Conservation (phyloP, 1,284 basidiomycete species). For the Cutaneotrichosporon sp. region DNA sequence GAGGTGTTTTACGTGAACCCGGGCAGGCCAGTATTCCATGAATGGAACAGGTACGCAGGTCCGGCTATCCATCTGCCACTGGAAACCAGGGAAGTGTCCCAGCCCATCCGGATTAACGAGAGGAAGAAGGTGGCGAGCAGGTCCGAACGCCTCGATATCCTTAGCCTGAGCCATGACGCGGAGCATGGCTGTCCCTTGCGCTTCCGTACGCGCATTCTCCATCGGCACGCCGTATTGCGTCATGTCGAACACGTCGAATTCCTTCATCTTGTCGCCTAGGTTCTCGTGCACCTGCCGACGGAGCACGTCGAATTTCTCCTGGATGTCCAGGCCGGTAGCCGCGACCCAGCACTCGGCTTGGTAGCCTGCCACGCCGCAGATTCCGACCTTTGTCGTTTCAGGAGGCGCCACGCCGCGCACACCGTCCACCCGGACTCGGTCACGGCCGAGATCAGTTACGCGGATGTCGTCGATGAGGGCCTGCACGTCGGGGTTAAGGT, state of each 20-base stretch:
- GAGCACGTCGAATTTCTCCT: conserved; percentile 30
- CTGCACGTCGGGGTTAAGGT: conserved; percentile 37
- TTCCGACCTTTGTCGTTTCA: conserved; percentile 34
- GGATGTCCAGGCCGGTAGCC: conserved; percentile 29
- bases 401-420: conserved; percentile 32
- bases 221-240: conserved; percentile 30
- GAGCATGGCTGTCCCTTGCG: conserved; percentile 29
- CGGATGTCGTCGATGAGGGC: conserved; percentile 30
- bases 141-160: conserved; percentile 23
- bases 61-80: conserved; percentile 16
- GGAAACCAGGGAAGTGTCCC: conserved; percentile 30
- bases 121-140: conserved; percentile 8
- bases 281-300: conserved; percentile 26
- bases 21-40: conserved; percentile 29
- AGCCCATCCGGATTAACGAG: conserved; percentile 26
- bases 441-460: conserved; percentile 21
- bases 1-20: conserved; percentile 17
- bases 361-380: conserved; percentile 32
- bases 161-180: conserved; percentile 32
- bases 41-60: conserved; percentile 17
- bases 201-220: conserved; percentile 27
- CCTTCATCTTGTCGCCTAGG: conserved; percentile 10
- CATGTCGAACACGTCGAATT: conserved; percentile 24
- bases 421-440: conserved; percentile 31
- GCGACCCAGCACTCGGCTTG: conserved; percentile 31